Conservation (phyloP, 305 asterid genomes). For the Rubia peregrina region DNA sequence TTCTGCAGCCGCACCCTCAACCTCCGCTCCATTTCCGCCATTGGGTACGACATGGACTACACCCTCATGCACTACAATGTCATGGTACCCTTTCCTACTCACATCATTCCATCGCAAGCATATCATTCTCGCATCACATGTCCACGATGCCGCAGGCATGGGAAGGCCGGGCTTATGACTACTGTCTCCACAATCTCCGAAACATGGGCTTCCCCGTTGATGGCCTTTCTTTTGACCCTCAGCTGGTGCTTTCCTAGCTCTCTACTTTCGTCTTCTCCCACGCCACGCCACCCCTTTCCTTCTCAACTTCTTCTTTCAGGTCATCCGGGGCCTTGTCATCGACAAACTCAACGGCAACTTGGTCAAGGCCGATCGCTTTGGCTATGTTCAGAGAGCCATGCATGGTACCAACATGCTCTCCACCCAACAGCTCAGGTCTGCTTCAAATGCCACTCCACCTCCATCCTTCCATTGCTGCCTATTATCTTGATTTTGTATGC, state of each 20-base stretch:
- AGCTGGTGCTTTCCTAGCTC: slow-evolving; percentile 38
- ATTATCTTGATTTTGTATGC: slow-evolving; percentile 27
- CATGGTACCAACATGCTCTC: slow-evolving; percentile 83
- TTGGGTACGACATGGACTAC: slow-evolving; percentile 94
- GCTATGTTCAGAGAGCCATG: slow-evolving; percentile 85
- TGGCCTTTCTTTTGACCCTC: slow-evolving; percentile 89
- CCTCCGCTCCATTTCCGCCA: slow-evolving; percentile 71
- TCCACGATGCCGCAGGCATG: slow-evolving; percentile 62
- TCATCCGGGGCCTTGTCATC: slow-evolving; percentile 82
- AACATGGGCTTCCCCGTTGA: slow-evolving; percentile 85
- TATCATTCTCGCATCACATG: no score
- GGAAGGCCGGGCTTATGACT: slow-evolving; percentile 98
- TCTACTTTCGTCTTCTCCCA: not conserved
- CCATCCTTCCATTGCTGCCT: slow-evolving; percentile 15
- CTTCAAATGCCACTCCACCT: not conserved
- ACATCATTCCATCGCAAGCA: no score
- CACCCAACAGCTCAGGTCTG: slow-evolving; percentile 72
- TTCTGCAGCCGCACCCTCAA: slow-evolving; percentile 83
- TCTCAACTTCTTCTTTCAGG: slow-evolving; percentile 73
- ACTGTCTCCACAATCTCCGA: slow-evolving; percentile 70
- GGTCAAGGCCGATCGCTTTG: slow-evolving; percentile 88
- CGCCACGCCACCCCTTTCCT: no score
- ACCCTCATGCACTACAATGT: slow-evolving; percentile 87
- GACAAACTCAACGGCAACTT: slow-evolving; percentile 87
- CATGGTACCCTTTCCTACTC: slow-evolving; percentile 39